These are phyloP conservation scores for Colletotrichum liriopes DNA, from an alignment of 2,329 filamentous ascomycete species.

Conservation along the genomic window DNA sequence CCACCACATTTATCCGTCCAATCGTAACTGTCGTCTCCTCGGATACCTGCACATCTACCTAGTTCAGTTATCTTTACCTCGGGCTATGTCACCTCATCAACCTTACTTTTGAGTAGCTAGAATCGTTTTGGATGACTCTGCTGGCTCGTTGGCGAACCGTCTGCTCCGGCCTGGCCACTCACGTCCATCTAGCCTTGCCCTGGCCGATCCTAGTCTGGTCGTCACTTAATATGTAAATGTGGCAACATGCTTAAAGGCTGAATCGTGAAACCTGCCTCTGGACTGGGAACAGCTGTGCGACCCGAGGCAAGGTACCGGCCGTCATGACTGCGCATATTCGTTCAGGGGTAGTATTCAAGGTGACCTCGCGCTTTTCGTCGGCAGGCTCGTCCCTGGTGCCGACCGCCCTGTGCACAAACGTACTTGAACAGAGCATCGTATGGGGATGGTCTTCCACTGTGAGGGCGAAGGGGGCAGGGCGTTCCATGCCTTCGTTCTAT, in stretches of 20 bases:
- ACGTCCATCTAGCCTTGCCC: not conserved
- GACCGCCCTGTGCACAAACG: not conserved
- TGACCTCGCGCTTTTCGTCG: not conserved
- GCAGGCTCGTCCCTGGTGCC: slow-evolving; percentile 1
- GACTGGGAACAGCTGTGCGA: not conserved
- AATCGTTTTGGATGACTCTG: not conserved
- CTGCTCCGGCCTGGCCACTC: slow-evolving; percentile 2
- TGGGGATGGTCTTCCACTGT: not conserved
- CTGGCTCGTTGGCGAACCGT: not conserved
- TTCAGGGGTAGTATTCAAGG: not conserved
- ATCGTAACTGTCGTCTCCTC: slow-evolving; percentile 42
- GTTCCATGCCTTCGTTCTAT: not conserved
- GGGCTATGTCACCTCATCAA: slow-evolving; percentile 12
- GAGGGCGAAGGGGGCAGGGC: not conserved
- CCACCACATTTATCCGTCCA: slow-evolving; percentile 46
- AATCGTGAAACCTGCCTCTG: not conserved
- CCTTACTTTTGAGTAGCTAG: slow-evolving; percentile 1
- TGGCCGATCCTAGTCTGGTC: not conserved
- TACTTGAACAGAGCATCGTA: not conserved
- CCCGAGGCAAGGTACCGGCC: slow-evolving; percentile 3
- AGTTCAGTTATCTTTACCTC: not conserved
- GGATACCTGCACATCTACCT: slow-evolving; percentile 27
- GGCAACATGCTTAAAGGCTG: slow-evolving; percentile 18
- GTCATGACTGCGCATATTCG: not conserved
- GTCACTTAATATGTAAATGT: not conserved